phyloP scores from a whole-genome alignment of 768 basidiomycete species.

The Tephrocybe sp. region DNA sequence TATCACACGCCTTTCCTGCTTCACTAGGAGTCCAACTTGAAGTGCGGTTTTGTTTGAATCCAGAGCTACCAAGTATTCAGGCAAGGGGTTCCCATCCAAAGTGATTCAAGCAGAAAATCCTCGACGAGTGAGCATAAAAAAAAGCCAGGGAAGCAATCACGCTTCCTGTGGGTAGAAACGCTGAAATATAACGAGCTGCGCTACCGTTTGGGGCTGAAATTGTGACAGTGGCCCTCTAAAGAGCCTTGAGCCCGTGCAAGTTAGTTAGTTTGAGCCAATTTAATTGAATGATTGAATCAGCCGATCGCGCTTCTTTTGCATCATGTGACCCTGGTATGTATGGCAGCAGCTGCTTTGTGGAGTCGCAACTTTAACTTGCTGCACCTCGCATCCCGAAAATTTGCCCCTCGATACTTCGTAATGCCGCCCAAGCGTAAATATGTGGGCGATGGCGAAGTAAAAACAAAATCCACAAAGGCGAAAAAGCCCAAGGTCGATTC shows the following conservation, averaged over 20 bases:
- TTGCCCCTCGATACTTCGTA: not conserved
- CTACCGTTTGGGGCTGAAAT: not conserved
- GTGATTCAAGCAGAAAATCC: conserved; percentile 73
- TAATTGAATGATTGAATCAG: not conserved
- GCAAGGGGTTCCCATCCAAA: conserved; percentile 43
- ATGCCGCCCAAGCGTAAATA: conserved; percentile 18
- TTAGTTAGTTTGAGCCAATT: not conserved
- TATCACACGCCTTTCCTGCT: conserved; percentile 47
- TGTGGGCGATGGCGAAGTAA: conserved; percentile 25
- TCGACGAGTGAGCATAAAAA: conserved; percentile 48
- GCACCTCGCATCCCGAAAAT: not conserved
- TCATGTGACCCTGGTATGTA: not conserved
- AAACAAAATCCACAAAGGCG: conserved; percentile 12
- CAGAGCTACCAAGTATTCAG: conserved; percentile 54
- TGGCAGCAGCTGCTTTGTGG: not conserved
- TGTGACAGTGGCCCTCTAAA: not conserved
- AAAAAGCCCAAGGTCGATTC: conserved; percentile 20
- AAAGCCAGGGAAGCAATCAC: not conserved
- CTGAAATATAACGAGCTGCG: not conserved
- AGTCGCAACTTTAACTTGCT: not conserved
- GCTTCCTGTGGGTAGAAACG: not conserved
- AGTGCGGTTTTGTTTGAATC: conserved; percentile 41
- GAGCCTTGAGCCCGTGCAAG: not conserved
- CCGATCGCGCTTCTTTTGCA: not conserved
- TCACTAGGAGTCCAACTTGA: conserved; percentile 71